phyloP scores from a whole-genome alignment of 192 early-diverging fungal species.

The Endogone sp. region DNA sequence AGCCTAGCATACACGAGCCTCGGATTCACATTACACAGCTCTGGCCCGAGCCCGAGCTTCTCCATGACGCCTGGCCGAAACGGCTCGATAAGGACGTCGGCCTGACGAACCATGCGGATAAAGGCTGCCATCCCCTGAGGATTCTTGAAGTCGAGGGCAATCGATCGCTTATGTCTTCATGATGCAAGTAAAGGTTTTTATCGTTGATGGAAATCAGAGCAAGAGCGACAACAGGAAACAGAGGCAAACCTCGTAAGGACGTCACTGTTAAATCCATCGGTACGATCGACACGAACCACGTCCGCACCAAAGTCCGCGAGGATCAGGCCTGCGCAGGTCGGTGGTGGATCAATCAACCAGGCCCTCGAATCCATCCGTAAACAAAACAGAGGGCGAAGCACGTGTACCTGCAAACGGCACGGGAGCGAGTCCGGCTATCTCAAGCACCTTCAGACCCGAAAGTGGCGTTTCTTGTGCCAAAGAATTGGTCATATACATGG shows the following conservation, averaged over 20 bases:
- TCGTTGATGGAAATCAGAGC: conserved; percentile 9
- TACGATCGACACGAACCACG: conserved; percentile 60
- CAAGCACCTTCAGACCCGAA: conserved; percentile 51
- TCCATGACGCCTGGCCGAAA: conserved; percentile 72
- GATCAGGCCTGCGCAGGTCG: conserved; percentile 41
- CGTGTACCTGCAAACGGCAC: conserved; percentile 54
- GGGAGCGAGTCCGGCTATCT: conserved; percentile 66
- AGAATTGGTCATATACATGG: neutral
- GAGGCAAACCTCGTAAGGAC: conserved; percentile 35
- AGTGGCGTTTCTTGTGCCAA: conserved; percentile 17
- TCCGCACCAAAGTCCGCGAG: conserved; percentile 66
- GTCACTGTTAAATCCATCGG: conserved; percentile 32
- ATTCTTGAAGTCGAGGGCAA: conserved; percentile 57
- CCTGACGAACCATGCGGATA: conserved; percentile 34
- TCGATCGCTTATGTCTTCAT: conserved; percentile 55
- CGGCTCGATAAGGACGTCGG: conserved; percentile 64
- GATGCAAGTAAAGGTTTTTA: too few relatives aligned
- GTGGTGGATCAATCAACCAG: neutral
- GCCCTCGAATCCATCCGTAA: neutral
- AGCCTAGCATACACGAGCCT: conserved; percentile 54
- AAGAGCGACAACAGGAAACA: neutral
- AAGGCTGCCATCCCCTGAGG: conserved; percentile 39
- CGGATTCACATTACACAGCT: conserved; percentile 51
- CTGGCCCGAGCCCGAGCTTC: conserved; percentile 57
- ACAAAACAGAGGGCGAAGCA: neutral